Evolutionary conservation across 2,329 filamentous ascomycete genomes (phyloP), one percentile per base, ranked within the genome.

Genomic region (Colletotrichum orbiculare): DNA sequence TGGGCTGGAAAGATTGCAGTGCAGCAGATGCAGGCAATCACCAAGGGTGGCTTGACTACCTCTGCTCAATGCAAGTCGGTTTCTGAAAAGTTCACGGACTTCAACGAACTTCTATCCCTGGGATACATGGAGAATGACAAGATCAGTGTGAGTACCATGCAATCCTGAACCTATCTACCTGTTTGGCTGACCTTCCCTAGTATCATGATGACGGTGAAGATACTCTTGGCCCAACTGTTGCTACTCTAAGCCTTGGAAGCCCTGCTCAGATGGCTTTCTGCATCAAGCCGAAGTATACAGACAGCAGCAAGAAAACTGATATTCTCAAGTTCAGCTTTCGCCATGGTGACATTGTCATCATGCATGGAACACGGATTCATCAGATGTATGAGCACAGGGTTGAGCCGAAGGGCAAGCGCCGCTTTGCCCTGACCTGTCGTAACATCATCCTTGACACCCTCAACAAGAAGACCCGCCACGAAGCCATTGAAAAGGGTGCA

Each of bases 181-280:
- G 50, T 10, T 3, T 13, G 17, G 57, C 34, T 15, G 12, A 49
- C 25, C n/a, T 35, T 53, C 10, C 68, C n/a, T 43, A 87, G 78
- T 89, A 84, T 69, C 89, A 91, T 64, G 88, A 91, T 62, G 89
- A 91, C 68, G 89, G 89, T 5, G 89, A 91, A 70, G 77, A 75
- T 9, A 85, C 87, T 4, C 77, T 91, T 0, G 88, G 88, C 0
- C 85, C 87, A 0, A 87, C 85, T 0, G 87, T 91, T 7, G 86
- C 87, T 0, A 89, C 88, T 0, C 75, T 89, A 7, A 88, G 86
- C 2, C 78, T 91, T 0, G 89, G 89, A 2, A 83, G 81, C 0
- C 81, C 84, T 0, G 85, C 87, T 0, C 77, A 76, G 0, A 91
- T 91, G 88, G 74, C 74, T 3, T 82, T 90, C 69, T 79, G 85